Evolutionary conservation across 2,329 filamentous ascomycete species (phyloP).

Genomic region (Coniella lustricola): DNA sequence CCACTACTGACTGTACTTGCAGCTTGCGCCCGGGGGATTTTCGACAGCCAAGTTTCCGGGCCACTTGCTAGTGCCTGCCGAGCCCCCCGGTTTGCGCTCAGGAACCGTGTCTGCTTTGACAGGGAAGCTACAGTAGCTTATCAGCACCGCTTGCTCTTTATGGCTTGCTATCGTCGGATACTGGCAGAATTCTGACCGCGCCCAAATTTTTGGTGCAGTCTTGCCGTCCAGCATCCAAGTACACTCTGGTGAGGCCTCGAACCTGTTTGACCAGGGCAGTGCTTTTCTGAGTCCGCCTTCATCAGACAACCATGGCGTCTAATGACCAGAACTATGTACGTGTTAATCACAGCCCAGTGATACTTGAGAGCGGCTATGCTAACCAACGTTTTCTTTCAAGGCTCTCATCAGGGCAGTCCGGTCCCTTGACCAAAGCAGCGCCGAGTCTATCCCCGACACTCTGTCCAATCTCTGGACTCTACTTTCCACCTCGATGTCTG

Average conservation of each 20-base stretch:
- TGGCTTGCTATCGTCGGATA: background rate
- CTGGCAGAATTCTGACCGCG: conserved; percentile 11
- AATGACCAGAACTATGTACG: background rate
- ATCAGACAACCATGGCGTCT: conserved; percentile 1
- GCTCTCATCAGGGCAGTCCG: conserved; percentile 45
- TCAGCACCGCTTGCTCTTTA: conserved; percentile 7
- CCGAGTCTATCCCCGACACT: conserved; percentile 37
- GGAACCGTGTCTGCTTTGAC: background rate
- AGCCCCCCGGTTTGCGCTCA: conserved; percentile 2
- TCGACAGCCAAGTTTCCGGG: conserved; percentile 7
- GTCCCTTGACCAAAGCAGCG: conserved; percentile 46
- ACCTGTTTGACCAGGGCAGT: background rate
- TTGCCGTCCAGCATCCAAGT: background rate
- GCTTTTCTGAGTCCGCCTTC: background rate
- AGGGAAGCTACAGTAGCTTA: conserved; percentile 2
- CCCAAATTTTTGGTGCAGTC: conserved; percentile 5
- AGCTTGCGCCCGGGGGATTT: conserved; percentile 15
- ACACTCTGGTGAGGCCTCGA: background rate
- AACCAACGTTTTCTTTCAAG: conserved; percentile 9
- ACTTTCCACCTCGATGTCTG: conserved; percentile 35
- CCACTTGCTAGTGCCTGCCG: background rate
- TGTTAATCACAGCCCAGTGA: no score
- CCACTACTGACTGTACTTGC: no score
- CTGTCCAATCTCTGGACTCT: conserved; percentile 42
- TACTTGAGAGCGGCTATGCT: no score